Conservation (phyloP, 805 yeast genomes). For the Wickerhamomyces hampshirensis region DNA sequence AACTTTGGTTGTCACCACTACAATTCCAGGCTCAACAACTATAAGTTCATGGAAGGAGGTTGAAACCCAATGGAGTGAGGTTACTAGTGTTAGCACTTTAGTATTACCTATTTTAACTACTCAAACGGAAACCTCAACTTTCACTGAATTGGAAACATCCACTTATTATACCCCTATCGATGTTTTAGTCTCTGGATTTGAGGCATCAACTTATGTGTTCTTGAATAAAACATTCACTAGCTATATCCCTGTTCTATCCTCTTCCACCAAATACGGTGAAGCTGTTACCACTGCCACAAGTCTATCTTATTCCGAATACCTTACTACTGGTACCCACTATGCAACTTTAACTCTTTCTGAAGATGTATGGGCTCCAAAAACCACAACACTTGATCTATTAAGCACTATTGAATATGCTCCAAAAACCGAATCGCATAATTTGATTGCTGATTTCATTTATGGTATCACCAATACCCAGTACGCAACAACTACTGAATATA, state of each 20-base stretch:
- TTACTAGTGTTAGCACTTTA: slow-evolving; percentile 9
- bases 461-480: slow-evolving; percentile 9
- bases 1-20: slow-evolving; percentile 6
- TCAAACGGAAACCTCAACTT: slow-evolving; percentile 5
- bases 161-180: slow-evolving; percentile 4
- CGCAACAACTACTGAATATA: slow-evolving; percentile 13
- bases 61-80: slow-evolving; percentile 5
- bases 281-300: slow-evolving; percentile 2
- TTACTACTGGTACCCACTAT: slow-evolving; percentile 10
- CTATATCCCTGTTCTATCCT: slow-evolving; percentile 1
- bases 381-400: slow-evolving; percentile 5
- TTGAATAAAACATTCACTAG: slow-evolving; percentile 14
- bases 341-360: slow-evolving; percentile 14
- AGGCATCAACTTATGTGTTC: slow-evolving; percentile 2
- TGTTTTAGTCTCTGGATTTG: slow-evolving; percentile 4
- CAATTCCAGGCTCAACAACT: slow-evolving; percentile 8
- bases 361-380: slow-evolving; percentile 14
- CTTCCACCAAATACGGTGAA: slow-evolving; percentile 2
- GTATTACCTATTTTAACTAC: slow-evolving; percentile 13
- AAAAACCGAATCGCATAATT: slow-evolving; percentile 2
- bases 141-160: neutral
- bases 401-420: slow-evolving; percentile 6
- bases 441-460: slow-evolving; percentile 12
- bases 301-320: slow-evolving; percentile 4
- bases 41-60: slow-evolving; percentile 1